Evolutionary conservation across 805 yeast genomes (phyloP).

Genomic region (Teunomyces atbi): DNA sequence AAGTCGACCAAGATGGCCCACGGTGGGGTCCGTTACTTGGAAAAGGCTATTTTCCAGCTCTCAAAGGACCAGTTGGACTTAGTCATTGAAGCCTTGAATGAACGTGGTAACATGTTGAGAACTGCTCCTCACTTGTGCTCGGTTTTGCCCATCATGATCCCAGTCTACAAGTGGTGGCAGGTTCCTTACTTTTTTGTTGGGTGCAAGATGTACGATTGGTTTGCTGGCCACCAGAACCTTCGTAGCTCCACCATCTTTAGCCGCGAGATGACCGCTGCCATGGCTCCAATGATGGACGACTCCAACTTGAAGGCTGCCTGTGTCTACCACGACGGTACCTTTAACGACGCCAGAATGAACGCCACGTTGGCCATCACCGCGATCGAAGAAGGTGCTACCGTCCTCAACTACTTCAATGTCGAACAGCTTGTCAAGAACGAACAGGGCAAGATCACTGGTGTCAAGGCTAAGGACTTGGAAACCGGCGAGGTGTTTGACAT

Average conservation of each 20-base stretch:
- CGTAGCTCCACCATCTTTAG: constrained; percentile 73
- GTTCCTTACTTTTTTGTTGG: constrained; percentile 91
- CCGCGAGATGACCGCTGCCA: constrained; percentile 60
- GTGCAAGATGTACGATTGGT: constrained; percentile 85
- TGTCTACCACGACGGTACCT: constrained; percentile 93
- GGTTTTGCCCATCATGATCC: constrained; percentile 89
- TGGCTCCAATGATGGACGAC: constrained; percentile 84
- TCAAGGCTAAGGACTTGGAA: constrained; percentile 68
- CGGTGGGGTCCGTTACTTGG: constrained; percentile 95
- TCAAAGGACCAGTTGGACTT: constrained; percentile 86
- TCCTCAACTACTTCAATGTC: constrained; percentile 83
- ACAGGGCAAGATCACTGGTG: constrained; percentile 66
- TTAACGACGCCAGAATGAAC: constrained; percentile 91
- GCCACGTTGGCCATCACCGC: constrained; percentile 85
- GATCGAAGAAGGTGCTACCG: constrained; percentile 82
- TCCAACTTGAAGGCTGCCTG: constrained; percentile 81
- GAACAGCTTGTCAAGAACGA: constrained; percentile 66
- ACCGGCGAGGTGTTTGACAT: constrained; percentile 62
- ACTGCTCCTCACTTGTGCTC: constrained; percentile 91
- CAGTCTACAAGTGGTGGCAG: constrained; percentile 96
- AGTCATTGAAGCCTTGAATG: constrained; percentile 86
- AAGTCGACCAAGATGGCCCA: constrained; percentile 96
- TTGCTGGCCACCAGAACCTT: constrained; percentile 87
- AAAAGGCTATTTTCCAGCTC: constrained; percentile 89
- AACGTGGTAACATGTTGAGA: constrained; percentile 78